These are phyloP conservation scores for Magnaporthales sp. DNA, from an alignment of 2,329 filamentous ascomycete genomes.

Conservation along the genomic window DNA sequence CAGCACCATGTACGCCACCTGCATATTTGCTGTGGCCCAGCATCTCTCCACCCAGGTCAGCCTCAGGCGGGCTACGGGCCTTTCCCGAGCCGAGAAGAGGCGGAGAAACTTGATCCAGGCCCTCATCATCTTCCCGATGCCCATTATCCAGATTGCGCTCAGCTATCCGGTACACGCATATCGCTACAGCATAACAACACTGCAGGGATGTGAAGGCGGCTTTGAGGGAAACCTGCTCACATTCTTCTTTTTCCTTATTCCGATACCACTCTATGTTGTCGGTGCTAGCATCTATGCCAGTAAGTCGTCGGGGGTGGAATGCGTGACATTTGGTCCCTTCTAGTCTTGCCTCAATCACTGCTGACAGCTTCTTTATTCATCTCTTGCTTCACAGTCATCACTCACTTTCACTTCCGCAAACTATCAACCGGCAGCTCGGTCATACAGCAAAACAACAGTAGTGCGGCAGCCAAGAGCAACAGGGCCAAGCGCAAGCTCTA, in stretches of 20 bases:
- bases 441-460: conserved; percentile 25
- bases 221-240: conserved; percentile 38
- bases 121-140: conserved; percentile 45
- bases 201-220: conserved; percentile 39
- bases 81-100: conserved; percentile 30
- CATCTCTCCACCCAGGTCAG: conserved; percentile 43
- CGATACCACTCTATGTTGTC: conserved; percentile 33
- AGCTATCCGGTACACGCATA: conserved; percentile 37
- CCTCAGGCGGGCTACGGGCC: conserved; percentile 29
- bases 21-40: conserved; percentile 45
- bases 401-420: conserved; percentile 28
- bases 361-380: not conserved
- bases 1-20: conserved; percentile 36
- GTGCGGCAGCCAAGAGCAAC: conserved; percentile 31
- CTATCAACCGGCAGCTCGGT: conserved; percentile 31
- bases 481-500: conserved; percentile 45
- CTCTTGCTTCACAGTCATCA: conserved; percentile 14
- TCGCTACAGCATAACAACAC: conserved; percentile 39
- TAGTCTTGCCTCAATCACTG: not conserved
- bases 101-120: conserved; percentile 36
- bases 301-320: not conserved
- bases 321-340: not conserved
- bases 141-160: conserved; percentile 38
- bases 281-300: conserved; percentile 32
- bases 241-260: conserved; percentile 37